Evolutionary conservation across 345 rosid species (phyloP), one percentile per base, ranked within the genome.

Genomic region (Atalantia buxifolia): DNA sequence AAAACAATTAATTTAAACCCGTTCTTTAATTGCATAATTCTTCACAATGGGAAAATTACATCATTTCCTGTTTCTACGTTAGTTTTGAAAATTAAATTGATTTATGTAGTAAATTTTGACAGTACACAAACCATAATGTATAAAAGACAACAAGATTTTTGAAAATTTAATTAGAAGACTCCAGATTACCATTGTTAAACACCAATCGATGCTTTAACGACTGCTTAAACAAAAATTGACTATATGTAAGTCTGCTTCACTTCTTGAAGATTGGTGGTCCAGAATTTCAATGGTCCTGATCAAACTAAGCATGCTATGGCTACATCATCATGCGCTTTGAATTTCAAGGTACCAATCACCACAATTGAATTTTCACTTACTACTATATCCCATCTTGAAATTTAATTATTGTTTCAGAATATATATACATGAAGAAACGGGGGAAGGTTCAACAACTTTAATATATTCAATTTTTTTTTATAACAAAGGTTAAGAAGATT

Each of bases 381-480:
- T 68, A 53, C 74, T 27, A 12, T 7, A 21, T 22, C 8, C 13
- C 28, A 30, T 30, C 19, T 22, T 25, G 28, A 9, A 61, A 38
- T 40, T 50, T 25, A 6, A 22, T 69, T 33, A 28, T 56, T 56
- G 69, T 61, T 55, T 65, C 14, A 53, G n/a, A 76, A 25, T 30
- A 30, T 13, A 45, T 3, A 45, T 13, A 45, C 18, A 12, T 21
- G 42, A 28, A 64, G 12, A 40, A 9, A 40, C 22, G 8, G 5
- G 4, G 5, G 63, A 8, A 38, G 42, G 10, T 82, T 61, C 75
- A 25, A 75, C 83, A 25, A 68, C 83, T 81, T 84, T 74, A 33
- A 0, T 42, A 9, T 42, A 42, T 42, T 42, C 16, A 0, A 0
- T 42, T 10, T 42, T 9, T 42, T 10, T 42, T 21, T 18, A 76